A percentile compares a stretch with the other conserved stretches of the same genome.
These are phyloP conservation scores for Zalaria obscura DNA, from an alignment of 2,329 filamentous ascomycete species.

Conservation along the genomic window DNA sequence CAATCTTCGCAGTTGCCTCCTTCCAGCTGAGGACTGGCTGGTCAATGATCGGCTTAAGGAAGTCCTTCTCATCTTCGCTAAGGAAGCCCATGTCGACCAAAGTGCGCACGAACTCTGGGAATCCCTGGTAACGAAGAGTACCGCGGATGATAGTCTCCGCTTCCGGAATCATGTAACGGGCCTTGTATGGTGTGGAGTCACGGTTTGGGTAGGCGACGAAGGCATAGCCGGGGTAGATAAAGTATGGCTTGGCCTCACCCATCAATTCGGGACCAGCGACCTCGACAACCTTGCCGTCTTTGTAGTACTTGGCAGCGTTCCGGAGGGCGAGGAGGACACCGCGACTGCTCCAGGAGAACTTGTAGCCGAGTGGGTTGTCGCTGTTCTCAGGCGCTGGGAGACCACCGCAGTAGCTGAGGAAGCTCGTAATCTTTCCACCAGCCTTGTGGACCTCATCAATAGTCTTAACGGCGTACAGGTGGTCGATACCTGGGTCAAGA, in stretches of 20 bases:
- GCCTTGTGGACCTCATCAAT: slow-evolving; percentile 77
- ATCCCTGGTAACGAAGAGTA: slow-evolving; percentile 75
- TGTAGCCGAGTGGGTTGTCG: slow-evolving; percentile 86
- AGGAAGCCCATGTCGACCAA: slow-evolving; percentile 88
- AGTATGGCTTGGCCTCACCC: slow-evolving; percentile 77
- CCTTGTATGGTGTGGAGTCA: slow-evolving; percentile 74
- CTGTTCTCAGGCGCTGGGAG: slow-evolving; percentile 54
- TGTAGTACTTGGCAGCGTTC: slow-evolving; percentile 72
- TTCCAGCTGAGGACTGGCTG: slow-evolving; percentile 51
- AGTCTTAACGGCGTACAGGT: slow-evolving; percentile 71
- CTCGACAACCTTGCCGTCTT: slow-evolving; percentile 59
- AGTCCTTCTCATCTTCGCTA: slow-evolving; percentile 50
- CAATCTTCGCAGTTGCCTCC: slow-evolving; percentile 65
- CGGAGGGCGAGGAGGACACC: slow-evolving; percentile 78
- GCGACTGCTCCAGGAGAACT: slow-evolving; percentile 64
- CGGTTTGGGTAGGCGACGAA: slow-evolving; percentile 92
- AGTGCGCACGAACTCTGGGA: slow-evolving; percentile 78
- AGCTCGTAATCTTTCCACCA: slow-evolving; percentile 72
- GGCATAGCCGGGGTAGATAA: slow-evolving; percentile 75
- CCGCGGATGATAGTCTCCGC: slow-evolving; percentile 74
- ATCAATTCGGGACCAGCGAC: slow-evolving; percentile 43
- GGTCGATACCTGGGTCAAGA: slow-evolving; percentile 57
- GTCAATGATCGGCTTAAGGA: slow-evolving; percentile 43
- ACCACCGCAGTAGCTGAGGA: slow-evolving; percentile 76
- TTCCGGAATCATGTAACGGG: slow-evolving; percentile 86